phyloP scores from a whole-genome alignment of 2,329 filamentous ascomycete species.

The Lomentospora prolificans region DNA sequence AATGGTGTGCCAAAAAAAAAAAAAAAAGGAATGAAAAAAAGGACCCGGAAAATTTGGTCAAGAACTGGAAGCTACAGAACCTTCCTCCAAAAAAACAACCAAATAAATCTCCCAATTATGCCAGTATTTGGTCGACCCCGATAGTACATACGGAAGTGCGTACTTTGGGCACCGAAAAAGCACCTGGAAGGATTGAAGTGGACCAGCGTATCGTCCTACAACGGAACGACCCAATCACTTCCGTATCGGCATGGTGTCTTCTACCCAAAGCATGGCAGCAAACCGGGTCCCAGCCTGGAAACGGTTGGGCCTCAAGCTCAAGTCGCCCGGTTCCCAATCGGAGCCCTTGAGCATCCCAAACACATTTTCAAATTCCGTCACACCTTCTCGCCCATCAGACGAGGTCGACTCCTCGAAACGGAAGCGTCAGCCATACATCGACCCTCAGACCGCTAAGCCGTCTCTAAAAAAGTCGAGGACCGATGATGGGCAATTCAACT shows the following conservation, averaged over 20 bases:
- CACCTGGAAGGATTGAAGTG: constrained; percentile 3
- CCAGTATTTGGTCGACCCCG: constrained; percentile 1
- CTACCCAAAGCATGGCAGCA: constrained; percentile 30
- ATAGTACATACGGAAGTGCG: background rate
- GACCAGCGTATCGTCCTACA: constrained; percentile 4
- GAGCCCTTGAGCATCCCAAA: constrained; percentile 19
- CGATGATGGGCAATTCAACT: constrained; percentile 11
- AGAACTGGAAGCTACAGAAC: background rate
- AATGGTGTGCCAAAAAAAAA: background rate
- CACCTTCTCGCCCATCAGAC: constrained; percentile 11
- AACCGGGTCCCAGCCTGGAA: constrained; percentile 49
- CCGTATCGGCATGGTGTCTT: constrained; percentile 29
- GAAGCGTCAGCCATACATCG: constrained; percentile 18
- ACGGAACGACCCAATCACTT: constrained; percentile 13
- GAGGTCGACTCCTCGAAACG: constrained; percentile 22
- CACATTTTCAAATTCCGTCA: constrained; percentile 24
- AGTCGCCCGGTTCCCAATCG: constrained; percentile 26
- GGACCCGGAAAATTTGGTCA: constrained; percentile 5
- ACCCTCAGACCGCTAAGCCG: constrained; percentile 13
- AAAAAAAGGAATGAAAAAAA: background rate
- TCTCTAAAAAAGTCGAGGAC: constrained; percentile 21
- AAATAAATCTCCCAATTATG: background rate
- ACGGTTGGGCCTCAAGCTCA: constrained; percentile 54
- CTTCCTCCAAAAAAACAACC: background rate
- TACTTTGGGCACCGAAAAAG: background rate